Conservation (phyloP, 176 grass and related monocot species). For the Rhynchospora tenuis region DNA sequence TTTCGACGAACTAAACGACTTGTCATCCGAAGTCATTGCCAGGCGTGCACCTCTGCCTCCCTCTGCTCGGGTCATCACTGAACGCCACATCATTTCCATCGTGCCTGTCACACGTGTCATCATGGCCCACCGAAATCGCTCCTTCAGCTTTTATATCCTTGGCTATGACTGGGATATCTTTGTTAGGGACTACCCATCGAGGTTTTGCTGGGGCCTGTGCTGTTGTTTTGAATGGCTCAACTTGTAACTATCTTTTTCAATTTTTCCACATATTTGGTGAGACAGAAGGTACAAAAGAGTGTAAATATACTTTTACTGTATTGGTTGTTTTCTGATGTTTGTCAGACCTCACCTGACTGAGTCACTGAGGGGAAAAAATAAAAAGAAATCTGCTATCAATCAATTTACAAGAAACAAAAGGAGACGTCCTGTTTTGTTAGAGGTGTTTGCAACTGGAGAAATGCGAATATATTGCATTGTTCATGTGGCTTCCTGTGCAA, state of each 20-base stretch:
- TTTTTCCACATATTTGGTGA: not conserved
- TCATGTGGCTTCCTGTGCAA: too few species aligned
- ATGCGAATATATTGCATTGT: too few species aligned
- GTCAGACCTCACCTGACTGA: not conserved
- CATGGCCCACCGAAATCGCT: constrained; percentile 43
- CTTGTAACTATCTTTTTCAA: not conserved
- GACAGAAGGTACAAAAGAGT: not conserved
- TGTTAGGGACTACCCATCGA: constrained; percentile 68
- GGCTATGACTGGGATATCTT: constrained; percentile 68
- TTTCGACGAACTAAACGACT: constrained; percentile 74
- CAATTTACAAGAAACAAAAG: too few species aligned
- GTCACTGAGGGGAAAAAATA: too few species aligned
- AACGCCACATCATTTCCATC: constrained; percentile 72
- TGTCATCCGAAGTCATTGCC: constrained; percentile 72
- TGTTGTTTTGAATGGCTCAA: constrained; percentile 87
- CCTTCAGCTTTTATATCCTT: constrained; percentile 75
- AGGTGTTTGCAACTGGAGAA: too few species aligned
- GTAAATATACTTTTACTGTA: not conserved
- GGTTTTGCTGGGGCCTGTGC: constrained; percentile 76
- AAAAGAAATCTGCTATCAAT: too few species aligned
- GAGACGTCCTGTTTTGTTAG: too few species aligned
- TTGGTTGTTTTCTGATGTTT: not conserved
- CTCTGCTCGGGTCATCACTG: constrained; percentile 55
- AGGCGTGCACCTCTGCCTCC: constrained; percentile 50
- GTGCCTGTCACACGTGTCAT: constrained; percentile 76